These are phyloP conservation scores for Coemansia furcata DNA, from an alignment of 192 early-diverging fungal genomes.

Conservation along the genomic window DNA sequence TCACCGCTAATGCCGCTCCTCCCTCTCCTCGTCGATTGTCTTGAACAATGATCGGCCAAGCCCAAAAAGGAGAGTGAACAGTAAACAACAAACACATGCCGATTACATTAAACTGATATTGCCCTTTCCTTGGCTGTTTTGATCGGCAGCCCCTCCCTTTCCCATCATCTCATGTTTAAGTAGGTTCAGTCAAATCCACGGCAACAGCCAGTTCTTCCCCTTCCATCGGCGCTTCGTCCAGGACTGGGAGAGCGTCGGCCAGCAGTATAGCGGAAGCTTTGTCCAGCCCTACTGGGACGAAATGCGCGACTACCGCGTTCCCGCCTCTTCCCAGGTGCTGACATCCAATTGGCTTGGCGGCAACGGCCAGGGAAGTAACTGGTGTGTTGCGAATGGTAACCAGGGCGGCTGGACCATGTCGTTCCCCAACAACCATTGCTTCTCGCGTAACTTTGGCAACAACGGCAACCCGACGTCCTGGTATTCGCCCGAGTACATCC, in stretches of 20 bases:
- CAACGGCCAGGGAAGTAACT: conserved; percentile 39
- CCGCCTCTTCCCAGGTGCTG: conserved; percentile 33
- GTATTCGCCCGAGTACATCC: conserved; percentile 52
- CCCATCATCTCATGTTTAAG: background rate
- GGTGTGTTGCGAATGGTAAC: conserved; percentile 41
- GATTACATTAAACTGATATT: background rate
- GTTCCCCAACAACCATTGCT: conserved; percentile 47
- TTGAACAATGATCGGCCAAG: conserved; percentile 4
- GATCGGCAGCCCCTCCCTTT: background rate
- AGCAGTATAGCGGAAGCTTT: conserved; percentile 31
- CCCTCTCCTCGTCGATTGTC: conserved; percentile 6
- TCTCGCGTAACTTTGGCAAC: conserved; percentile 50
- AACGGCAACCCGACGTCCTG: conserved; percentile 35
- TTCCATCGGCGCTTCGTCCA: conserved; percentile 56
- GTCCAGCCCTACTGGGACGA: conserved; percentile 57
- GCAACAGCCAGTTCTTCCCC: conserved; percentile 54
- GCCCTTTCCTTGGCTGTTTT: background rate
- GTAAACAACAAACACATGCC: background rate
- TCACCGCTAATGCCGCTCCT: background rate
- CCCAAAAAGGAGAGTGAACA: background rate
- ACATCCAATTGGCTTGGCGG: conserved; percentile 51
- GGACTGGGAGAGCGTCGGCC: conserved; percentile 52
- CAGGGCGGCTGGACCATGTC: conserved; percentile 45
- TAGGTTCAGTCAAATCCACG: conserved; percentile 51
- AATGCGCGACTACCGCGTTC: conserved; percentile 48